Evolutionary conservation across 2,329 filamentous ascomycete species (phyloP).

Genomic region (Colletotrichum siamense): DNA sequence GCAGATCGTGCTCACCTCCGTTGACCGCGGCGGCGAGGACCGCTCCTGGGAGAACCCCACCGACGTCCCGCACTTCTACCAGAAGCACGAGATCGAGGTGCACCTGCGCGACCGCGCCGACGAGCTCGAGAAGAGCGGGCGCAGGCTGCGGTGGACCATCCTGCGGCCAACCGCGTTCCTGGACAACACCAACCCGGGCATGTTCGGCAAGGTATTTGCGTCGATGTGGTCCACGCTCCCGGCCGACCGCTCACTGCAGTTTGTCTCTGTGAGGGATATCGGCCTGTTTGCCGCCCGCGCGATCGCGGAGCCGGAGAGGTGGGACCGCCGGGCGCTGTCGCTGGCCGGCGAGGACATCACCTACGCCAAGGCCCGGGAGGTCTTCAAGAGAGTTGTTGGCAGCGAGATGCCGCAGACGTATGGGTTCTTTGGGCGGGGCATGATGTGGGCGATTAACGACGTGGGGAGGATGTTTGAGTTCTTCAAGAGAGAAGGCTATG

Average conservation of each 20-base stretch:
- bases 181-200: conserved; percentile 30
- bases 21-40: conserved; percentile 30
- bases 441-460: conserved; percentile 23
- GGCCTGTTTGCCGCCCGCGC: conserved; percentile 26
- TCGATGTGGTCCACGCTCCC: conserved; percentile 30
- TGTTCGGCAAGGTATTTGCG: conserved; percentile 32
- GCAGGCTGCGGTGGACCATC: conserved; percentile 26
- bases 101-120: conserved; percentile 19
- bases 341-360: conserved; percentile 23
- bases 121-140: not conserved
- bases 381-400: conserved; percentile 10
- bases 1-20: conserved; percentile 36
- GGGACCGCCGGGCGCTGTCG: conserved; percentile 19
- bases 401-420: conserved; percentile 20
- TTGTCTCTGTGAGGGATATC: conserved; percentile 31
- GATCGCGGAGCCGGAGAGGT: conserved; percentile 18
- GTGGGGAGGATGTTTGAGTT: conserved; percentile 24
- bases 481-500: conserved; percentile 21
- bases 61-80: conserved; percentile 27
- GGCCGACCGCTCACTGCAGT: conserved; percentile 26
- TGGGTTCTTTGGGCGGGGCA: conserved; percentile 6
- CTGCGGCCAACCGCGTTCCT: conserved; percentile 32
- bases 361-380: conserved; percentile 13
- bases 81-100: conserved; percentile 25
- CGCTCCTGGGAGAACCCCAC: conserved; percentile 28